Base-by-base conservation (phyloP, 2,329 filamentous ascomycete genomes). In the Colletotrichum orchidophilum region DNA sequence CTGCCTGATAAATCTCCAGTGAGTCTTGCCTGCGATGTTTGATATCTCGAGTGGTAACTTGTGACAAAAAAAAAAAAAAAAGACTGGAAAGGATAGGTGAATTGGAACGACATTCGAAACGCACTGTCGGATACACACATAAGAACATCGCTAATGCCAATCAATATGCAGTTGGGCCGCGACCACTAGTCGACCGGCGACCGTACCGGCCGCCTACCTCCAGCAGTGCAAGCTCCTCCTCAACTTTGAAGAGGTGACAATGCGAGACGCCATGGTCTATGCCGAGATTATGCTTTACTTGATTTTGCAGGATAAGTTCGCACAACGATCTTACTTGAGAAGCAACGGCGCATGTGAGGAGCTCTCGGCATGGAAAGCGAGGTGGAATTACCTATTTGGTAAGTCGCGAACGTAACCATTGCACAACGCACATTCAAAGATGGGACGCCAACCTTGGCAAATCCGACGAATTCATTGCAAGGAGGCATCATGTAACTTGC, bases 181-280 rank as follows among this genome's bases (percentile, higher is more conserved):
- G 3, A 83, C 81, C 7, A 83, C 81, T 12, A 81, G 81, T 0
- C 76, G 82, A 21, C 81, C 81, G 5, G 81, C 81, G 0, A 80
- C 81, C 21, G 78, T 83, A 24, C 81, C 81, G 1, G 74, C 70
- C 2, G 75, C 77, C 5, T 83, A 83, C 58, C 75, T 83, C n/a
- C 76, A 79, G 18, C 81, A 83, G 60, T 83, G 81, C 49, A 80
- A 82, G 27, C 79, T 80, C 39, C 71, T 83, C 4, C 78, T 83
- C 13, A 82, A 77, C 58, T 83, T 83, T 64, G 81, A 82, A 55
- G 79, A 81, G 54, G 80, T 81, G 3, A 82, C 82, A 3, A 82
- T 83, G 76, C 79, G 81, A 35, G 82, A 83, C 35, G 79, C 78
- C 2, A 82, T 83, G 80, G 74, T 83, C 1, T 77, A 81, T 9